Conservation (phyloP, 1,139 yeast genomes). For the Candida pseudoviswanathii region DNA sequence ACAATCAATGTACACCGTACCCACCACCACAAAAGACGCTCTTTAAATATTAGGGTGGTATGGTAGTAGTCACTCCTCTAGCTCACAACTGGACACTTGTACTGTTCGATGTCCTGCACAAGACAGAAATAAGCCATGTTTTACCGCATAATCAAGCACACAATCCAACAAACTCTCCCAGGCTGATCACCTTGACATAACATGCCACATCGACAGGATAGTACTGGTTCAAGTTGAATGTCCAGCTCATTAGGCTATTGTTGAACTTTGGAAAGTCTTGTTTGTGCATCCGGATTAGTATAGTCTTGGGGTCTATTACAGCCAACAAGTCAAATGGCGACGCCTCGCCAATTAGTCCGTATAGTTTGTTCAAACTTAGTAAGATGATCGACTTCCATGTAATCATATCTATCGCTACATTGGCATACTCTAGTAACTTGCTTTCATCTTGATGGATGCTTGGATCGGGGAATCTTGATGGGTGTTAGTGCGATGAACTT, state of each 20-base stretch:
- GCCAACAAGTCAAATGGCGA: constrained; percentile 31
- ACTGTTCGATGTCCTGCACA: not conserved
- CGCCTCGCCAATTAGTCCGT: constrained; percentile 42
- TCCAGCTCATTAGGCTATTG: constrained; percentile 32
- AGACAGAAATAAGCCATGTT: not conserved
- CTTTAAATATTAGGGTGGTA: too few relatives aligned
- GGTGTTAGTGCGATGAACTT: not conserved
- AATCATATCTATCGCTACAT: constrained; percentile 23
- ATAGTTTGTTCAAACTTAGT: constrained; percentile 28
- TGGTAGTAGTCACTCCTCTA: not conserved
- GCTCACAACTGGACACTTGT: not conserved
- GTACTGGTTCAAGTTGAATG: constrained; percentile 29
- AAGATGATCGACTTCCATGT: constrained; percentile 36
- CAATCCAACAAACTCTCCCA: constrained; percentile 22
- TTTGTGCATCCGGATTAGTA: constrained; percentile 27
- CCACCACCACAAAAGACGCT: too few relatives aligned
- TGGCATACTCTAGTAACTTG: constrained; percentile 1
- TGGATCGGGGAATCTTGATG: constrained; percentile 10
- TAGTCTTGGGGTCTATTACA: constrained; percentile 13
- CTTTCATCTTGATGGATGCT: constrained; percentile 3
- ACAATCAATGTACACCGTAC: too few relatives aligned
- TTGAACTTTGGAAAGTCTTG: constrained; percentile 31
- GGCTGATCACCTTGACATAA: constrained; percentile 21
- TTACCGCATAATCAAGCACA: constrained; percentile 11
- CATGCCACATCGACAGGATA: constrained; percentile 24